Percentiles rank a stretch among this genome's conserved stretches.
Conservation (phyloP, 495 filamentous ascomycete genomes). For the Trichoderma virens region DNA sequence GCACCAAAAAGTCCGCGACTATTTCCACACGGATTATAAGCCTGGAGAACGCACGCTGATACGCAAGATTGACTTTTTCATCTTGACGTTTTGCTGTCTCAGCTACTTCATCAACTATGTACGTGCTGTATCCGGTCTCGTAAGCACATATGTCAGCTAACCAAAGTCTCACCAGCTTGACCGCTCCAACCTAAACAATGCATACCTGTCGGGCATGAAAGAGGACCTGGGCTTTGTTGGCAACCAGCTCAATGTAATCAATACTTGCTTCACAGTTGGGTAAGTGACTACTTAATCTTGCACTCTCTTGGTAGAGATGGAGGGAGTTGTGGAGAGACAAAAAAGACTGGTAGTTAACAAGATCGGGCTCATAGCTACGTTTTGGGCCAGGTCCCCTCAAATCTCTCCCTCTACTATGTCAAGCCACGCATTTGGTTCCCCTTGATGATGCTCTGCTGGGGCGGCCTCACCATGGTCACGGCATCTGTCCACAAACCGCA, state of each 20-base stretch:
- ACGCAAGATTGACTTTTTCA: constrained; percentile 57
- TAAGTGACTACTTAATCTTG: background rate
- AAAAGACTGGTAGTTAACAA: too few relatives aligned
- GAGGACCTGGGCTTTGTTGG: constrained; percentile 51
- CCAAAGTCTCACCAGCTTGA: constrained; percentile 31
- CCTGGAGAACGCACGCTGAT: constrained; percentile 41
- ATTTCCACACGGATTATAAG: constrained; percentile 26
- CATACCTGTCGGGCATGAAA: constrained; percentile 61
- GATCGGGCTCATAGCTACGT: constrained; percentile 26
- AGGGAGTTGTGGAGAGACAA: too few relatives aligned
- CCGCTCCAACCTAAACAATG: constrained; percentile 52
- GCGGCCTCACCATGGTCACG: constrained; percentile 43
- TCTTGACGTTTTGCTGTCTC: constrained; percentile 30
- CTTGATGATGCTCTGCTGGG: constrained; percentile 54
- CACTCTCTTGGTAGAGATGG: too few relatives aligned
- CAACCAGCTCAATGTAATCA: constrained; percentile 52
- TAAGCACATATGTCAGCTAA: background rate
- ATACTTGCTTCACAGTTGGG: constrained; percentile 41
- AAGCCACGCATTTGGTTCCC: constrained; percentile 53
- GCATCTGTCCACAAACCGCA: constrained; percentile 41
- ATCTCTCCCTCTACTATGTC: constrained; percentile 51
- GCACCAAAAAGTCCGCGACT: constrained; percentile 17
- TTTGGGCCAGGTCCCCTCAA: constrained; percentile 53
- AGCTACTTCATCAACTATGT: constrained; percentile 3
- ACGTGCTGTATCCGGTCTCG: background rate